phyloP scores from a whole-genome alignment of 768 basidiomycete species.

The Hericium erinaceus region DNA sequence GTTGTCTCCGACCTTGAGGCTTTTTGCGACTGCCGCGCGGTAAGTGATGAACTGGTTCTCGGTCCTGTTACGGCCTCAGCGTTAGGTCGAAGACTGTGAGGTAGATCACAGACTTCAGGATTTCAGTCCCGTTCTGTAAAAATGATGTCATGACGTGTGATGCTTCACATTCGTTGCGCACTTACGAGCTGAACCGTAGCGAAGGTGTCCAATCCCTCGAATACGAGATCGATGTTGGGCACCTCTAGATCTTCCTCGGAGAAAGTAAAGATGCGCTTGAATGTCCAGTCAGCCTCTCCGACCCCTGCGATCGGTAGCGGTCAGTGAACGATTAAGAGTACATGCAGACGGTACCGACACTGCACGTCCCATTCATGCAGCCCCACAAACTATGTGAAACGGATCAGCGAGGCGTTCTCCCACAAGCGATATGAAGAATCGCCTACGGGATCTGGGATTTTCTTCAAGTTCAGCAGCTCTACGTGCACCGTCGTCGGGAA shows the following conservation, averaged over 20 bases:
- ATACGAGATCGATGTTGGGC: slow-evolving; percentile 62
- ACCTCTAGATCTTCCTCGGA: slow-evolving; percentile 35
- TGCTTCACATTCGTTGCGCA: slow-evolving; percentile 1
- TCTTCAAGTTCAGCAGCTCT: slow-evolving; percentile 64
- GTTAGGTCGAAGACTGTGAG: slow-evolving; percentile 1
- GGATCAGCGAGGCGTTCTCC: slow-evolving; percentile 1
- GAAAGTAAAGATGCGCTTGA: slow-evolving; percentile 56
- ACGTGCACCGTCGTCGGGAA: slow-evolving; percentile 87
- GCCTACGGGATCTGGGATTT: slow-evolving; percentile 75
- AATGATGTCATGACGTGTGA: no score
- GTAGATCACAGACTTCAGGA: slow-evolving; percentile 42
- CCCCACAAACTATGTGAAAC: slow-evolving; percentile 49
- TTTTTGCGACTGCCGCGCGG: slow-evolving; percentile 47
- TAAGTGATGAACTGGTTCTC: slow-evolving; percentile 80
- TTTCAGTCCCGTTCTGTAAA: slow-evolving; percentile 58
- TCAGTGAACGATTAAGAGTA: background rate
- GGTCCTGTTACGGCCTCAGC: slow-evolving; percentile 33
- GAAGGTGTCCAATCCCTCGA: slow-evolving; percentile 91
- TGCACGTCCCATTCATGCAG: slow-evolving; percentile 87
- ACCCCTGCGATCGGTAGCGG: slow-evolving; percentile 48
- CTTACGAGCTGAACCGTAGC: slow-evolving; percentile 61
- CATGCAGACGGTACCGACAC: slow-evolving; percentile 38
- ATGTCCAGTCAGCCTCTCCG: slow-evolving; percentile 80
- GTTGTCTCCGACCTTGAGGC: slow-evolving; percentile 49
- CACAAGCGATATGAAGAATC: background rate